phyloP scores from a whole-genome alignment of 106 monocot genomes.

The Acanthochlamys bracteata region DNA sequence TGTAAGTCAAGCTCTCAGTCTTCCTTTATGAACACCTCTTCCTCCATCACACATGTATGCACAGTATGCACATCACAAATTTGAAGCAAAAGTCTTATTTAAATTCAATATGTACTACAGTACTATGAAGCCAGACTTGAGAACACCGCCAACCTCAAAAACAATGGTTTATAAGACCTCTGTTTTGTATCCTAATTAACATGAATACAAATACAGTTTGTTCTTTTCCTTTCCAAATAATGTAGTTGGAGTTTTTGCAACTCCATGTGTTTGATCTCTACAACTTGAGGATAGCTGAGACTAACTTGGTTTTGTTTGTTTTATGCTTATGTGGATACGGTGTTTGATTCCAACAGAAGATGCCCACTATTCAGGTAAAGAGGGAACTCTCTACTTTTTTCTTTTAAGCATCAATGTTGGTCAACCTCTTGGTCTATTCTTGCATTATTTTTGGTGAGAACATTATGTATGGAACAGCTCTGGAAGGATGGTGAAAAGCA shows the following conservation, averaged over 20 bases:
- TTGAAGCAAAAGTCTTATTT: no score
- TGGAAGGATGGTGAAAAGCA: constrained; percentile 49
- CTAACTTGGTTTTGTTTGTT: neutral
- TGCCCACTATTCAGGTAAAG: constrained; percentile 63
- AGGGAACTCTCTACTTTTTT: neutral
- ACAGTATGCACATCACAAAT: neutral
- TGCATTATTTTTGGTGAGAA: neutral
- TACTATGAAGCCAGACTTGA: no score
- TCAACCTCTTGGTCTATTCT: neutral
- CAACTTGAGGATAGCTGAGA: neutral
- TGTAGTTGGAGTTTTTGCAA: no score
- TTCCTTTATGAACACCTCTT: neutral
- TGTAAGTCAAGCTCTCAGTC: constrained; percentile 36
- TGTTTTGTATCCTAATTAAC: no score
- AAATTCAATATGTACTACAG: no score
- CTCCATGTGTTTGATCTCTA: neutral
- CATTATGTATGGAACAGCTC: constrained; percentile 24
- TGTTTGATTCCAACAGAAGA: constrained; percentile 34
- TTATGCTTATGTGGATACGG: neutral
- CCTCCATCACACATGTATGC: neutral
- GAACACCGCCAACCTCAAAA: no score
- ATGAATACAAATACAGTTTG: no score
- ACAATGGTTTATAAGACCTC: no score
- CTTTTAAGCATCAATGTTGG: neutral
- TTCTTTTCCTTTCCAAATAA: no score